Evolutionary conservation across 495 filamentous ascomycete species (phyloP).

Genomic region (Talaromyces wortmannii): DNA sequence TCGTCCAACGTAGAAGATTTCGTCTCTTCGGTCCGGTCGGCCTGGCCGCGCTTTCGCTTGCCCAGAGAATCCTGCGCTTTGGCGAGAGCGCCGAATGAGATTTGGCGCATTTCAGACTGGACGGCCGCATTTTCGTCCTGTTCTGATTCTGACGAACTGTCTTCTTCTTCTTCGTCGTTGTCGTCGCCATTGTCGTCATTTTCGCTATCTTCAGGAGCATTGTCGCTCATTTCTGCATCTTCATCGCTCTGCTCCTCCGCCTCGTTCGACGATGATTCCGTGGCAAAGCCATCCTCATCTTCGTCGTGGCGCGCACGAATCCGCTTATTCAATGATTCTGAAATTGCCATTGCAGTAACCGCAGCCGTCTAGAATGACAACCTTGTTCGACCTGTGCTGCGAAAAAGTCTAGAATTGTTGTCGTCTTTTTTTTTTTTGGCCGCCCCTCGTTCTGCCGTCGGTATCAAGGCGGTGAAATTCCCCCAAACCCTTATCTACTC

Average conservation of each 20-base stretch:
- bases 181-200: conserved; percentile 17
- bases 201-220: conserved; percentile 19
- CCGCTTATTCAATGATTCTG: conserved; percentile 49
- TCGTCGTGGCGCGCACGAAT: conserved; percentile 49
- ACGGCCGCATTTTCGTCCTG: neutral
- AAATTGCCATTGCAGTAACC: conserved; percentile 28
- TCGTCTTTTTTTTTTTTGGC: conserved; percentile 8
- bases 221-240: conserved; percentile 18
- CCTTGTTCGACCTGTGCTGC: too few relatives aligned
- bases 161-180: conserved; percentile 25
- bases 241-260: conserved; percentile 17
- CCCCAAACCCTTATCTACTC: neutral
- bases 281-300: conserved; percentile 20
- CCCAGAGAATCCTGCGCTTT: conserved; percentile 71
- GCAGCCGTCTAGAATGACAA: too few relatives aligned
- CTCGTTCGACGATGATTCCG: neutral
- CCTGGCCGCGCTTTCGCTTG: conserved; percentile 22
- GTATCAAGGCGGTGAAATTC: neutral
- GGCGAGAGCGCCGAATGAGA: conserved; percentile 84
- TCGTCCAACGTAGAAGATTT: conserved; percentile 19
- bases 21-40: neutral
- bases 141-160: conserved; percentile 4
- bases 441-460: neutral
- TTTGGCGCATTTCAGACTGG: conserved; percentile 31
- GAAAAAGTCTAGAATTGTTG: neutral